These are phyloP conservation scores for Imleria badia DNA, from an alignment of 768 basidiomycete species.

Conservation along the genomic window DNA sequence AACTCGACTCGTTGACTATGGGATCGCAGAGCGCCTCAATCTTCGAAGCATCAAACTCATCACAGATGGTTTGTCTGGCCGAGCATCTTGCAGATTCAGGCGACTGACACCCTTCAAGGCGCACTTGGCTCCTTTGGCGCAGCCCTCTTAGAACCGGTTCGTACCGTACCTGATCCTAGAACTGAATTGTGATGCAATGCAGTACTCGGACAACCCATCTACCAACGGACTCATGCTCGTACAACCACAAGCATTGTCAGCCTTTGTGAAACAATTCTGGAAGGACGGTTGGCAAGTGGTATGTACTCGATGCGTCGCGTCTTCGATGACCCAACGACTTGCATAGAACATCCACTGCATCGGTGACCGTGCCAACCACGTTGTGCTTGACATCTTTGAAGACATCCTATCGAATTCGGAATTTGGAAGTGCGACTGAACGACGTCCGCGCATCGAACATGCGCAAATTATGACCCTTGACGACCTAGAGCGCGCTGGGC, in stretches of 20 bases:
- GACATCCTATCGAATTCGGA: conserved; percentile 40
- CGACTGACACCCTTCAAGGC: conserved; percentile 41
- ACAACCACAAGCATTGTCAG: conserved; percentile 49
- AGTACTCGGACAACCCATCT: conserved; percentile 75
- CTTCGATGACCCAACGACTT: neutral
- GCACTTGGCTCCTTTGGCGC: conserved; percentile 94
- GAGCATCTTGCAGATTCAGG: neutral
- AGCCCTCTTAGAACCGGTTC: conserved; percentile 69
- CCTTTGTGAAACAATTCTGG: conserved; percentile 62
- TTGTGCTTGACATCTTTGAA: conserved; percentile 84
- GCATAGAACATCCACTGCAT: conserved; percentile 84
- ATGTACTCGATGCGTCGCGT: conserved; percentile 26
- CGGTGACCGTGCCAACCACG: conserved; percentile 83
- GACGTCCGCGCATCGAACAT: conserved; percentile 87
- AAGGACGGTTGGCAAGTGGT: conserved; percentile 84
- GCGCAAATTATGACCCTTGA: conserved; percentile 78
- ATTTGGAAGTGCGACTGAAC: conserved; percentile 33
- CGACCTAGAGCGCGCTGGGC: conserved; percentile 70
- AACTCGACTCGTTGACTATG: conserved; percentile 59
- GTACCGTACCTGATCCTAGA: neutral
- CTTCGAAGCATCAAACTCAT: conserved; percentile 72
- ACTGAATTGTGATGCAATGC: neutral
- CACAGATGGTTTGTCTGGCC: conserved; percentile 56
- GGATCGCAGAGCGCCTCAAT: conserved; percentile 51
- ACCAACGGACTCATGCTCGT: conserved; percentile 69